Evolutionary conservation across 1,284 basidiomycete species (phyloP).

Genomic region (Schizophyllum amplum): DNA sequence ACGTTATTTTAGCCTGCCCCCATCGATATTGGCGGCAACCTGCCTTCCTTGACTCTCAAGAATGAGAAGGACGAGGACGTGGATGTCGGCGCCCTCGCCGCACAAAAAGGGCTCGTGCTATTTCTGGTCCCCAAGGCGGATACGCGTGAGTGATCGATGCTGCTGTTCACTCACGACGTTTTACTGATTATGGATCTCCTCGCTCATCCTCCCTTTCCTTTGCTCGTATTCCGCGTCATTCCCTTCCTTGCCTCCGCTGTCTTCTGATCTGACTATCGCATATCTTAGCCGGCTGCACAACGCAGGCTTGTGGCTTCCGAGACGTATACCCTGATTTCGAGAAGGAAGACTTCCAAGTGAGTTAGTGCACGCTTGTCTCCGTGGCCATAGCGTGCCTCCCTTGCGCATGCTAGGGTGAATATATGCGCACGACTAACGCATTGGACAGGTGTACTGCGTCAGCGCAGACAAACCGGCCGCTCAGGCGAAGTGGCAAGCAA

Average conservation of each 20-base stretch:
- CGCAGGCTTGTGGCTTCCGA: conserved; percentile 83
- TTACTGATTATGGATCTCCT: conserved; percentile 1
- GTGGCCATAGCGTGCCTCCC: too few species aligned
- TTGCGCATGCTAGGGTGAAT: too few species aligned
- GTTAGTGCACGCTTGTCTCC: too few species aligned
- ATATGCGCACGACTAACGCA: too few species aligned
- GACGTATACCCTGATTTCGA: conserved; percentile 75
- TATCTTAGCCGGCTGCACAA: conserved; percentile 73
- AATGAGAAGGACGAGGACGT: conserved; percentile 73
- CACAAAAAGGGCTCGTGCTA: conserved; percentile 71
- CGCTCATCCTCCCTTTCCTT: background rate
- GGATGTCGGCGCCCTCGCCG: conserved; percentile 49
- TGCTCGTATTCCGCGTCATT: background rate
- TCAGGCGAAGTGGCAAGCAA: conserved; percentile 79
- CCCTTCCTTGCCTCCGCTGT: background rate
- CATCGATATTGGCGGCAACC: conserved; percentile 67
- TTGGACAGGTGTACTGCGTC: conserved; percentile 83
- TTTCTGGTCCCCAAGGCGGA: conserved; percentile 85
- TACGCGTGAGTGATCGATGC: conserved; percentile 48
- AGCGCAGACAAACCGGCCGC: conserved; percentile 76
- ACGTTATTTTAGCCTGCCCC: background rate
- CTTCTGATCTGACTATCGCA: conserved; percentile 2
- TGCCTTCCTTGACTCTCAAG: conserved; percentile 72
- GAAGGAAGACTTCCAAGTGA: conserved; percentile 57
- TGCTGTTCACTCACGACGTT: background rate